These are phyloP conservation scores for Sarocladiaceae sp. DNA, from an alignment of 2,329 filamentous ascomycete genomes.

Conservation along the genomic window DNA sequence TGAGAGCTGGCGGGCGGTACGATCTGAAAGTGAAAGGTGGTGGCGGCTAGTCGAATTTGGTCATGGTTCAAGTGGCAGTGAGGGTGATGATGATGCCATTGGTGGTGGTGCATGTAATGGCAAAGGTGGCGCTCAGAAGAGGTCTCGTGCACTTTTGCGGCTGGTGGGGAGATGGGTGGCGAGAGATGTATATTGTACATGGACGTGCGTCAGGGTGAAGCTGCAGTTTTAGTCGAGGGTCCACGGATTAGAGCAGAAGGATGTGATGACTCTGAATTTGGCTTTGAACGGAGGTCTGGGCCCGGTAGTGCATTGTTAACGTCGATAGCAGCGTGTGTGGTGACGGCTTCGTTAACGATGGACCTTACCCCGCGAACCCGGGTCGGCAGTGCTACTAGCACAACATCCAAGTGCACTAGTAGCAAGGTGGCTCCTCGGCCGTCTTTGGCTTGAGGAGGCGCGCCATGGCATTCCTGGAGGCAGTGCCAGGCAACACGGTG, in stretches of 20 bases:
- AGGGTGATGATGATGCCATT: neutral
- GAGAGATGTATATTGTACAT: neutral
- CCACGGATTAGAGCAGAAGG: too few species aligned
- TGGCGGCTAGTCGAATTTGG: too few species aligned
- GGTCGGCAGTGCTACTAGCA: too few species aligned
- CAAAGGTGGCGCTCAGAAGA: too few species aligned
- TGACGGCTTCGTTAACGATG: neutral
- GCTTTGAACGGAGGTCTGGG: neutral
- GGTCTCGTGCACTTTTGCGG: neutral
- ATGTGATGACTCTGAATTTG: neutral
- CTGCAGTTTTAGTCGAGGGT: too few species aligned
- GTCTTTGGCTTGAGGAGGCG: too few species aligned
- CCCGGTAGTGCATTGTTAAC: neutral
- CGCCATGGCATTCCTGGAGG: too few species aligned
- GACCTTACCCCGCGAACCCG: conserved; percentile 2
- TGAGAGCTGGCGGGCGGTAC: neutral
- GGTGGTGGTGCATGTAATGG: neutral
- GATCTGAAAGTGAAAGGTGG: neutral
- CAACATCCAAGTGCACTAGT: too few species aligned
- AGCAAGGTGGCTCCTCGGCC: too few species aligned
- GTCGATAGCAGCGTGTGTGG: neutral
- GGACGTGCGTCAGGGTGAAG: neutral
- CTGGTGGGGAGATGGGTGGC: too few species aligned
- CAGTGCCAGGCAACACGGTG: too few species aligned
- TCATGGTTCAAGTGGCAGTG: too few species aligned